A percentile compares a stretch with the other conserved stretches of the same genome.
Evolutionary conservation across 108 stramenopile genomes (phyloP).

Genomic region (Cafeteria roenbergensis): DNA sequence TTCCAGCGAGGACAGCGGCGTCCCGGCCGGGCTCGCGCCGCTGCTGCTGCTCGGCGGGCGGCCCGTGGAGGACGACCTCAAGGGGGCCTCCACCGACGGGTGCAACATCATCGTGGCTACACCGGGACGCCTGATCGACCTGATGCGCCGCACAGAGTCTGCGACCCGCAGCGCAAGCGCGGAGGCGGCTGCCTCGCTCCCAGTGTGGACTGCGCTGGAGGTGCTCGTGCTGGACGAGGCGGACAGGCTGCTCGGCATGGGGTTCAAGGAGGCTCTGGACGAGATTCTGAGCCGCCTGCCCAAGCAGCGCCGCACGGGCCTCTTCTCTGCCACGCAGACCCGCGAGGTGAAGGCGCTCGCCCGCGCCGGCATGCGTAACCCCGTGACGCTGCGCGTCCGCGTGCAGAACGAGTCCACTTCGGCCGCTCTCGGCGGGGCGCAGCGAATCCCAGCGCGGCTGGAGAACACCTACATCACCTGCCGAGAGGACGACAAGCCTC

Average conservation of each 20-base stretch:
- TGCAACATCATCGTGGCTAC: constrained; percentile 82
- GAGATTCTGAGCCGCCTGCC: constrained; percentile 67
- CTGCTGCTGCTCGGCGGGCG: constrained; percentile 40
- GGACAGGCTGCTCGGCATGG: constrained; percentile 83
- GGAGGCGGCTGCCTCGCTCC: too few relatives aligned
- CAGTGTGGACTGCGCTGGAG: constrained; percentile 67
- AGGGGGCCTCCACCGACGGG: constrained; percentile 46
- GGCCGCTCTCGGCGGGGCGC: not conserved
- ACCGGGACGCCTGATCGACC: constrained; percentile 82
- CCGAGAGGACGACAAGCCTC: too few relatives aligned
- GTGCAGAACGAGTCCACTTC: constrained; percentile 14
- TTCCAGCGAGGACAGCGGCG: not conserved
- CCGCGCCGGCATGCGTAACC: constrained; percentile 86
- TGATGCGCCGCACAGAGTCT: constrained; percentile 43
- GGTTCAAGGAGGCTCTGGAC: constrained; percentile 65
- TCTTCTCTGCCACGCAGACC: constrained; percentile 86
- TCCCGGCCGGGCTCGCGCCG: not conserved
- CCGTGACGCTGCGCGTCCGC: constrained; percentile 70
- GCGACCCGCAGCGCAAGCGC: too few relatives aligned
- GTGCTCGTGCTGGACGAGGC: constrained; percentile 86
- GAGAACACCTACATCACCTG: too few relatives aligned
- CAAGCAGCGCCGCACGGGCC: constrained; percentile 82
- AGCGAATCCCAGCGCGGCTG: not conserved
- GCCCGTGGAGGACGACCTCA: constrained; percentile 59
- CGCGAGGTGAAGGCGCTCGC: constrained; percentile 55